Conservation (phyloP, 208 protist genomes). For the Blastocrithidia nonstop region DNA sequence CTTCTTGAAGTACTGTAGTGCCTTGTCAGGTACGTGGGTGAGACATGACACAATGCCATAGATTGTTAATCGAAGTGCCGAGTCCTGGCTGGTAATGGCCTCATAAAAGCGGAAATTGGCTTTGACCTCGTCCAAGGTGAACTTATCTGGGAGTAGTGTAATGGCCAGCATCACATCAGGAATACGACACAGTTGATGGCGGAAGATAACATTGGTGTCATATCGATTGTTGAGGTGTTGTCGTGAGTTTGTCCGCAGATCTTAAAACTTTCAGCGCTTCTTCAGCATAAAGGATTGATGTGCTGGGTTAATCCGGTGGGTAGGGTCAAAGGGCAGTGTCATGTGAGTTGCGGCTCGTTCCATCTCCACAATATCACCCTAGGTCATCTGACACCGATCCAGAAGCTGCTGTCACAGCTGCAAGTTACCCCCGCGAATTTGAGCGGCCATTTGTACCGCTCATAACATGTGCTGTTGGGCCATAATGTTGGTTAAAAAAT, state of each 20-base stretch:
- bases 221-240: conserved; percentile 38
- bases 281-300: conserved; percentile 80
- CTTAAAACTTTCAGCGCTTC: conserved; percentile 61
- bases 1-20: conserved; percentile 18
- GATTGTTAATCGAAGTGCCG: conserved; percentile 48
- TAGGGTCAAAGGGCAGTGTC: conserved; percentile 62
- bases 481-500: conserved; percentile 87
- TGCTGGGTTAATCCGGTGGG: conserved; percentile 62
- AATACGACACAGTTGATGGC: conserved; percentile 68
- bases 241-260: conserved; percentile 13
- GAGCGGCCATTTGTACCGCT: conserved; percentile 43
- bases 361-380: conserved; percentile 64
- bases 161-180: conserved; percentile 76
- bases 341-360: conserved; percentile 54
- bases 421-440: conserved; percentile 13
- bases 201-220: conserved; percentile 73
- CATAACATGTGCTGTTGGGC: conserved; percentile 74
- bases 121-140: conserved; percentile 61
- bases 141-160: conserved; percentile 52
- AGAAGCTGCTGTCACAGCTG: conserved; percentile 47
- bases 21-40: conserved; percentile 36
- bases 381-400: conserved; percentile 36
- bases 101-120: conserved; percentile 81
- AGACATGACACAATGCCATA: conserved; percentile 60
- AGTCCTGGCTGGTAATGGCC: conserved; percentile 66